Percentiles rank a stretch among this genome's conserved stretches.
These are phyloP conservation scores for Sphaerulina vaccinii DNA, from an alignment of 2,329 filamentous ascomycete species.

Conservation along the genomic window DNA sequence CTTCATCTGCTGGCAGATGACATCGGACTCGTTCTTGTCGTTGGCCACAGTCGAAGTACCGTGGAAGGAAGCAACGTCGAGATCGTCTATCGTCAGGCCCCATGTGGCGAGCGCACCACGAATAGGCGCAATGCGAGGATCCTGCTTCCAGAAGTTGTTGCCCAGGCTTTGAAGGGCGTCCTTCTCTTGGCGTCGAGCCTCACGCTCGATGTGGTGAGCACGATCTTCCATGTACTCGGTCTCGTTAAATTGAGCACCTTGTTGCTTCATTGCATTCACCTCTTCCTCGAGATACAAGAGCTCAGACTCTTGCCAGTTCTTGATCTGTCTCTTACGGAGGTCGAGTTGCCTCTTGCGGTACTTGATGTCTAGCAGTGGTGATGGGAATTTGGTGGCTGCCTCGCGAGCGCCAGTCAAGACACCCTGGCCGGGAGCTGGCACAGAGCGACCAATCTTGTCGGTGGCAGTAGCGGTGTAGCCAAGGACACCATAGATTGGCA, in stretches of 20 bases:
- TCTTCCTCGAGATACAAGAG: conserved; percentile 91
- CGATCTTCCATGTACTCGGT: conserved; percentile 84
- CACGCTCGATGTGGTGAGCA: conserved; percentile 78
- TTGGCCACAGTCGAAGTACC: conserved; percentile 98
- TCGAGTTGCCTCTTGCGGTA: conserved; percentile 95
- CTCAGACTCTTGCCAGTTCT: conserved; percentile 94
- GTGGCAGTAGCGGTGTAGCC: conserved; percentile 93
- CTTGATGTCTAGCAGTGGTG: conserved; percentile 93
- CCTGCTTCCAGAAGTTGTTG: conserved; percentile 99
- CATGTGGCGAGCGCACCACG: conserved; percentile 95
- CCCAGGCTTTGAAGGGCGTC: conserved; percentile 89
- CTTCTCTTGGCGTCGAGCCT: conserved; percentile 87
- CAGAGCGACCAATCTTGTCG: conserved; percentile 97
- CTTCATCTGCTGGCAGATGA: conserved; percentile 92
- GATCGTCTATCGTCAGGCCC: conserved; percentile 95
- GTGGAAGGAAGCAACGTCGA: conserved; percentile 95
- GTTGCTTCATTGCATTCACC: conserved; percentile 82
- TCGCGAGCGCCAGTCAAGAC: conserved; percentile 94
- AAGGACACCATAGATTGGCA: conserved; percentile 93
- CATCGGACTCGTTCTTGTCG: conserved; percentile 98
- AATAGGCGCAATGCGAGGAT: conserved; percentile 87
- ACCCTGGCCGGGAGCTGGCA: conserved; percentile 94
- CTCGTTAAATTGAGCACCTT: conserved; percentile 72
- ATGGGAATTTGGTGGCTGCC: conserved; percentile 86
- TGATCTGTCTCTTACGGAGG: conserved; percentile 88